Evolutionary conservation across 768 basidiomycete genomes (phyloP).

Genomic region (Macrolepiota fuliginosa): DNA sequence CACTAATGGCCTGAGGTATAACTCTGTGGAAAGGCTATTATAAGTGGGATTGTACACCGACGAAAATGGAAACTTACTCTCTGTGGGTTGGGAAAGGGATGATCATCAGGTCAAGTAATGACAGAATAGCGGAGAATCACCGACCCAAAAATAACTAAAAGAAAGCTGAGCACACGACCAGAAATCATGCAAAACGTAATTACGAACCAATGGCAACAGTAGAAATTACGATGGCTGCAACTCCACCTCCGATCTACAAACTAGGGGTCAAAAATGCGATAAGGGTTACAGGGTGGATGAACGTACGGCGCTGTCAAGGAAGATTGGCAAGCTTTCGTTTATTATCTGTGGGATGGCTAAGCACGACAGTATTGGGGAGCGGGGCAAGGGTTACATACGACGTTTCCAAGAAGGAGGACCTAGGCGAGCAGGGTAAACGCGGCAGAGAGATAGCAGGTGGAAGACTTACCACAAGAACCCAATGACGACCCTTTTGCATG

Average conservation of each 20-base stretch:
- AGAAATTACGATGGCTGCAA: constrained; percentile 76
- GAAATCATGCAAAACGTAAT: neutral
- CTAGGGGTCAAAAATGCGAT: neutral
- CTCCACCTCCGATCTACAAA: constrained; percentile 53
- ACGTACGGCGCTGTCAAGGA: constrained; percentile 70
- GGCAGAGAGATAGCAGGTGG: neutral
- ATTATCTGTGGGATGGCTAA: constrained; percentile 47
- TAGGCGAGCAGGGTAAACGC: constrained; percentile 22
- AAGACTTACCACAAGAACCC: constrained; percentile 84
- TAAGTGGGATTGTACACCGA: neutral
- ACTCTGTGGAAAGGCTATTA: constrained; percentile 29
- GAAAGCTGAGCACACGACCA: constrained; percentile 4
- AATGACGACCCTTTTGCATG: constrained; percentile 72
- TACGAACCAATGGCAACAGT: constrained; percentile 66
- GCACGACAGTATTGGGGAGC: neutral
- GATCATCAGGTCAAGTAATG: neutral
- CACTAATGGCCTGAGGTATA: constrained; percentile 73
- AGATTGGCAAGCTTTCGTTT: constrained; percentile 83
- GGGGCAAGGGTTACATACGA: constrained; percentile 45
- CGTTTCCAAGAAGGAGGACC: constrained; percentile 88
- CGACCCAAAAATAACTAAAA: constrained; percentile 81
- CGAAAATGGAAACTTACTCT: constrained; percentile 41
- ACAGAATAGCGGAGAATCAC: constrained; percentile 19
- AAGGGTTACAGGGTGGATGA: neutral
- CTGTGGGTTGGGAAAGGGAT: constrained; percentile 38